phyloP scores from a whole-genome alignment of 441 rosid species.

The Cnidoscolus chayamansa region DNA sequence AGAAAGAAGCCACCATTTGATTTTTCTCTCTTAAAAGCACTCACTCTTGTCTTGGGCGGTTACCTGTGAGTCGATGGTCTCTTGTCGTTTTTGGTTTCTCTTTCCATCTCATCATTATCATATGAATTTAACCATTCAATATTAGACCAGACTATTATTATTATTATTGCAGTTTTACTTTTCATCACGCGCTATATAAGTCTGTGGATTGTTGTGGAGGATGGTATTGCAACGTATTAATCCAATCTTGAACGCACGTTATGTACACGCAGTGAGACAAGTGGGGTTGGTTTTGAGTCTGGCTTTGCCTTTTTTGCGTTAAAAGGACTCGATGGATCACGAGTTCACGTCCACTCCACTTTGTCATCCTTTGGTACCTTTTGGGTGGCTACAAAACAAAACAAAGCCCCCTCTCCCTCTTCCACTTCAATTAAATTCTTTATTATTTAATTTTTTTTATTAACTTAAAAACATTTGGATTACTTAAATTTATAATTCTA shows the following conservation, averaged over 20 bases:
- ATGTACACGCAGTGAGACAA: accelerated
- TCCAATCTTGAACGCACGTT: slow-evolving; percentile 22
- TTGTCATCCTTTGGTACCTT: background rate
- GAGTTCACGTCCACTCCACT: slow-evolving; percentile 18
- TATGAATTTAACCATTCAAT: too few relatives aligned
- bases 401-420: too few relatives aligned
- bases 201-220: slow-evolving; percentile 4
- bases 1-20: too few relatives aligned
- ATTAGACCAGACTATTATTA: too few relatives aligned
- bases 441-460: too few relatives aligned
- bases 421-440: background rate
- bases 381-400: background rate
- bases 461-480: too few relatives aligned
- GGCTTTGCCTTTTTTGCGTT: background rate
- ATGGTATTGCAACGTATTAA: background rate
- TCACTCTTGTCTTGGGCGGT: background rate
- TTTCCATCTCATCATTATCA: slow-evolving; percentile 20
- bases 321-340: background rate
- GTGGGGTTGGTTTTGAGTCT: background rate
- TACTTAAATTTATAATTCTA: too few relatives aligned
- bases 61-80: background rate
- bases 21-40: too few relatives aligned
- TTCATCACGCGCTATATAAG: background rate
- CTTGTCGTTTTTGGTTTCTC: background rate
- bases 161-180: background rate